Base-by-base conservation (phyloP, 352 stramenopile species). In the Pythium phragmiticola region DNA sequence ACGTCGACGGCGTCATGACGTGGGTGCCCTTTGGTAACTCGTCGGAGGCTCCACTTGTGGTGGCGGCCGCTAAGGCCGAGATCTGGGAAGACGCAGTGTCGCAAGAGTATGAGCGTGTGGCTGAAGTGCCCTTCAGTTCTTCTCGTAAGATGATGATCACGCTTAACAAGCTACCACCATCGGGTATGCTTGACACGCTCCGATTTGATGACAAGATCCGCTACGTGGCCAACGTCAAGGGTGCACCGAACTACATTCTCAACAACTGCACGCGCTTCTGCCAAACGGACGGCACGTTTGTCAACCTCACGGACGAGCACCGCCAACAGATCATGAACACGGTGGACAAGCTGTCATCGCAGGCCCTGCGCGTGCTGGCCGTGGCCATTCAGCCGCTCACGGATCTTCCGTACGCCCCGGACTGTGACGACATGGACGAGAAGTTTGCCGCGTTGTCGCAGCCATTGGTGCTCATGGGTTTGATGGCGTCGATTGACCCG, bases 71-170 rank as follows among this genome's bases (percentile, higher is more conserved):
- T 6, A 92, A 92, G 65, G 76, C 80, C 39, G 80, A 75, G 0
- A 80, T 89, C 37, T 82, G 75, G 71, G 78, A 87, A 56, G 78
- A 88, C 42, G 72, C 74, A 30, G 66, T 84, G 13, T 17, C 72
- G 3, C 57, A 55, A n/a, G 76, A 82, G 68, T 92, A 81, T 76
- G 84, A 80, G 21, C 83, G 96, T 11, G 37, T 92, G 0, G 80
- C 85, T 13, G 94, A 98, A 80, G 86, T 98, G 46, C 90, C 95
- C 0, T 99, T 99, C 78, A 97, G 76, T 26, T 98, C 92, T 14
- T 92, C 97, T 8, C 82, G 89, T 26, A 99, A 99, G 74, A 90
- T 88, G 67, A 99, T 99, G 96, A 72, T 91, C 43, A 91, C 82
- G 4, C 75, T 91, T n/a, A 84, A 89, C 49, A 63, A 69, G 0